phyloP scores from a whole-genome alignment of 2,329 filamentous ascomycete genomes.

The Cladosporium sp. region DNA sequence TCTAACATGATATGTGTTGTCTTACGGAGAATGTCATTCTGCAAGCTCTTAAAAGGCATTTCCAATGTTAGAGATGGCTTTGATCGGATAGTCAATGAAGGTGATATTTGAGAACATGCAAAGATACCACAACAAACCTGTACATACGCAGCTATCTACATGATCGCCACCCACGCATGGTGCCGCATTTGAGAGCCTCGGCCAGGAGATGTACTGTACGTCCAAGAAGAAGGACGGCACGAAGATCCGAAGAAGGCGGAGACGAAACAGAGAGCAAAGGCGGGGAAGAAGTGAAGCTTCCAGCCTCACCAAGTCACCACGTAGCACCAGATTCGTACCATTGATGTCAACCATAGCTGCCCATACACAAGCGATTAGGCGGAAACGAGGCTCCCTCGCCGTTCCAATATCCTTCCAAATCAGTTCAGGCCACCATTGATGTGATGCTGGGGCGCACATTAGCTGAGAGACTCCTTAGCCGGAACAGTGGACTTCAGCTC shows the following conservation, averaged over 20 bases:
- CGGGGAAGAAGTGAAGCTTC: constrained; percentile 5
- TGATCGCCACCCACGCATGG: constrained; percentile 2
- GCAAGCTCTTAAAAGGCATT: constrained; percentile 30
- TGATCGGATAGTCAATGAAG: neutral
- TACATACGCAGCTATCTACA: neutral
- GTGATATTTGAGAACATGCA: neutral
- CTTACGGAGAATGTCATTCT: constrained; percentile 25
- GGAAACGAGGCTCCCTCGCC: neutral
- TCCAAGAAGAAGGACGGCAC: neutral
- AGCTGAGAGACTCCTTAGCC: neutral
- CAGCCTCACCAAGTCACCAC: neutral
- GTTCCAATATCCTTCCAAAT: too few relatives aligned
- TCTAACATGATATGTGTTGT: neutral
- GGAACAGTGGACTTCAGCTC: neutral
- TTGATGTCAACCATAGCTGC: neutral
- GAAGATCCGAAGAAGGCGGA: neutral
- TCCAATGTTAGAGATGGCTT: neutral
- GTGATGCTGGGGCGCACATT: neutral
- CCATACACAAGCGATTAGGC: neutral
- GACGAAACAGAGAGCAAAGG: neutral
- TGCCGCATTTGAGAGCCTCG: constrained; percentile 18
- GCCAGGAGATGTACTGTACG: neutral
- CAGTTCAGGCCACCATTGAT: neutral
- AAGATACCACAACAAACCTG: neutral
- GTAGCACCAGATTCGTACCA: too few relatives aligned